Percentiles rank a stretch among this genome's conserved stretches.
These are phyloP conservation scores for Acrocalymma vagum DNA, from an alignment of 2,329 filamentous ascomycete species.

Conservation along the genomic window DNA sequence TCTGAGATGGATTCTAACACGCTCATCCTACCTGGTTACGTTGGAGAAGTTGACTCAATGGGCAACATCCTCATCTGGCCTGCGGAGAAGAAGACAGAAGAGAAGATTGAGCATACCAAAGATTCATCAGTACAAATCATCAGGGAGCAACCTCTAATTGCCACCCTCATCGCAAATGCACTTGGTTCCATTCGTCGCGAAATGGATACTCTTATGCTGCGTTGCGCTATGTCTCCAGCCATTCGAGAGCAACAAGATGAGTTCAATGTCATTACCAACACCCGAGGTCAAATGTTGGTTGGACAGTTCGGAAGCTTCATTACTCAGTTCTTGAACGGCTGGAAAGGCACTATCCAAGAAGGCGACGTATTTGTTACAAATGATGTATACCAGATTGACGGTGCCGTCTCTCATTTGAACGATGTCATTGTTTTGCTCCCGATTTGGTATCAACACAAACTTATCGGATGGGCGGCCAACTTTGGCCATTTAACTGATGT, in stretches of 20 bases:
- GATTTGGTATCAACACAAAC: conserved; percentile 54
- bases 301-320: conserved; percentile 63
- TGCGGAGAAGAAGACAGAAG: conserved; percentile 34
- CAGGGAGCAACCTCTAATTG: conserved; percentile 51
- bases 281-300: conserved; percentile 59
- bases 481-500: conserved; percentile 59
- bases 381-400: conserved; percentile 59
- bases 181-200: conserved; percentile 58
- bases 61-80: conserved; percentile 61
- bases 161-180: conserved; percentile 55
- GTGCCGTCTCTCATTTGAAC: conserved; percentile 60
- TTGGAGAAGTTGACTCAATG: conserved; percentile 56
- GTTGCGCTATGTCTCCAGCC: conserved; percentile 60
- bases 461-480: conserved; percentile 60
- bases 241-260: conserved; percentile 62
- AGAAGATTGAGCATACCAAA: conserved; percentile 42
- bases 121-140: conserved; percentile 49
- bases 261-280: conserved; percentile 62
- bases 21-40: conserved; percentile 57
- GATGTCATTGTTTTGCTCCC: conserved; percentile 60
- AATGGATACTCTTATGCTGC: conserved; percentile 62
- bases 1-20: conserved; percentile 63
- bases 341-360: conserved; percentile 58
- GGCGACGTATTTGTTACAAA: conserved; percentile 62
- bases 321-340: conserved; percentile 55